These are phyloP conservation scores for Cornus kousa DNA, from an alignment of 148 eudicot species.

Conservation along the genomic window DNA sequence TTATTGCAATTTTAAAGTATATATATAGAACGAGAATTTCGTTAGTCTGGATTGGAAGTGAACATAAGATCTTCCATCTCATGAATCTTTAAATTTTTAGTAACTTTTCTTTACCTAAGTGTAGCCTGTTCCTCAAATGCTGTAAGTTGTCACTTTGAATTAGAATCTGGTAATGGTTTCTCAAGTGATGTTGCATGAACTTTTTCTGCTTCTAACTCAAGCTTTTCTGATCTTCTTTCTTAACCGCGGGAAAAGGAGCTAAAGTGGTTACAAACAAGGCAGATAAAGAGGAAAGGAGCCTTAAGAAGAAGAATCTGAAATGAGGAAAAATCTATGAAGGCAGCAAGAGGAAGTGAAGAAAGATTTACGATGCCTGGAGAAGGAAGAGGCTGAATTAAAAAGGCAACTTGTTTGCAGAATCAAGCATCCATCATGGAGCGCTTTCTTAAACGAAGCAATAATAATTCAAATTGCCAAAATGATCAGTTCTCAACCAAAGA, in stretches of 20 bases:
- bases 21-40: not conserved
- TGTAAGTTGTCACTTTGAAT: not conserved
- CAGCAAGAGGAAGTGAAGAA: slow-evolving; percentile 86
- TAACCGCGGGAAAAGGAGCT: slow-evolving; percentile 71
- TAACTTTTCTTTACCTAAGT: no score
- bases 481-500: slow-evolving; percentile 29
- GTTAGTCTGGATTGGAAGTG: not conserved
- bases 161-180: not conserved
- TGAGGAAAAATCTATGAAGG: slow-evolving; percentile 56
- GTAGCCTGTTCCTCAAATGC: not conserved
- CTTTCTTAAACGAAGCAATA: slow-evolving; percentile 64
- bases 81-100: not conserved
- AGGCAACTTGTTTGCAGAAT: slow-evolving; percentile 61
- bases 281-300: slow-evolving; percentile 73
- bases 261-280: slow-evolving; percentile 75
- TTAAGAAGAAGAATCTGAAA: slow-evolving; percentile 68
- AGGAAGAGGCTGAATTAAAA: slow-evolving; percentile 85
- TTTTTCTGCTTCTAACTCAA: not conserved
- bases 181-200: not conserved
- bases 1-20: not conserved
- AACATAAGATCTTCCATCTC: not conserved
- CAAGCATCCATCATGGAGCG: slow-evolving; percentile 96
- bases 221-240: not conserved
- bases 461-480: slow-evolving; percentile 27
- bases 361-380: slow-evolving; percentile 71